phyloP scores from a whole-genome alignment of 441 rosid species.

The Populus hybrid region DNA sequence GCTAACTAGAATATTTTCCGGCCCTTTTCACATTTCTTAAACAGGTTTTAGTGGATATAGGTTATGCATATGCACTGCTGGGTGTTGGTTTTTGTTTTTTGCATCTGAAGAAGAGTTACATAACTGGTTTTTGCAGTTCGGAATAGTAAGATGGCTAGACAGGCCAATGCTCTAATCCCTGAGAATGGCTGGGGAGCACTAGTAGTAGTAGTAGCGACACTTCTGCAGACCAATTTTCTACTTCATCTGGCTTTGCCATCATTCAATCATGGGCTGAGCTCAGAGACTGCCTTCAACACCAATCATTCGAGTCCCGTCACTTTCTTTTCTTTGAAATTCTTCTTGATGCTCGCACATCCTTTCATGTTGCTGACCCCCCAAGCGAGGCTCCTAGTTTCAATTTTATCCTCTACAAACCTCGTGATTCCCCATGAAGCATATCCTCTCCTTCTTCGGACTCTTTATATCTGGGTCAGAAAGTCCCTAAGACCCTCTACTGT shows the following conservation, averaged over 20 bases:
- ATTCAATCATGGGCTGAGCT: conserved; percentile 94
- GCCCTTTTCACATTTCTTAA: background rate
- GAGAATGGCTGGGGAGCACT: conserved; percentile 67
- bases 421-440: conserved; percentile 50
- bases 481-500: conserved; percentile 58
- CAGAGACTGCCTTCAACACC: conserved; percentile 58
- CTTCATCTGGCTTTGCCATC: conserved; percentile 67
- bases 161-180: conserved; percentile 49
- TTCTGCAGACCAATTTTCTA: conserved; percentile 26
- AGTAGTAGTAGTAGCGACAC: conserved; percentile 24
- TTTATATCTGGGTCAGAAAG: conserved; percentile 89
- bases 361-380: conserved; percentile 94
- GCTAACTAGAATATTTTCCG: background rate
- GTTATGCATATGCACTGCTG: background rate
- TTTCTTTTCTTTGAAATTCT: conserved; percentile 68
- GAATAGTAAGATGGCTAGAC: conserved; percentile 52
- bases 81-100: background rate
- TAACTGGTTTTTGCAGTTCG: conserved; percentile 16
- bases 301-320: conserved; percentile 46
- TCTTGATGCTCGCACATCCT: conserved; percentile 55
- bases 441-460: conserved; percentile 60
- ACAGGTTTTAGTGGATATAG: background rate
- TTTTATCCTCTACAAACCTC: conserved; percentile 46
- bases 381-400: conserved; percentile 73
- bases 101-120: conserved; percentile 3